Evolutionary conservation across 495 filamentous ascomycete species (phyloP).

Genomic region (Cairneyella variabilis): DNA sequence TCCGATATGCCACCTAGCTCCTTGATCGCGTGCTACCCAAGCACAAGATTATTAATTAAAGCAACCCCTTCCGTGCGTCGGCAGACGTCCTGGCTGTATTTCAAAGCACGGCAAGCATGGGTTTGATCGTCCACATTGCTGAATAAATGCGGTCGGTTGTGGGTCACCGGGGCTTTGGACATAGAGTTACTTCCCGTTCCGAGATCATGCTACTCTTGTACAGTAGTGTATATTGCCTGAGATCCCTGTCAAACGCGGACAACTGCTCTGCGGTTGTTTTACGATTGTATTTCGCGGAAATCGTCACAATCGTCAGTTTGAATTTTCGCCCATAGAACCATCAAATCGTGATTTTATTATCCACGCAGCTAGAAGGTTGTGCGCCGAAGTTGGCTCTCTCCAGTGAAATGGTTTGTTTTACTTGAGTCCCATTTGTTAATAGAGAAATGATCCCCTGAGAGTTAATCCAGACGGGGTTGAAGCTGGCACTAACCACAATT

Average conservation of each 20-base stretch:
- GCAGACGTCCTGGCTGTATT: no score
- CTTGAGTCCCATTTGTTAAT: background rate
- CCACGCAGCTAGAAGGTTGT: background rate
- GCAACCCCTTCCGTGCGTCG: no score
- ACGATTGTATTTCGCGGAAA: background rate
- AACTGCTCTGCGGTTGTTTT: background rate
- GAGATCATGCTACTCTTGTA: background rate
- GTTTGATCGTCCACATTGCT: no score
- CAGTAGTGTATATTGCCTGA: background rate
- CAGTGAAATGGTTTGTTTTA: background rate
- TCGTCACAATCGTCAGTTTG: background rate
- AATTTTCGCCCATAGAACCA: background rate
- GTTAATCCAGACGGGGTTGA: background rate
- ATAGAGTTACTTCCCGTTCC: no score
- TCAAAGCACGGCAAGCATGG: no score
- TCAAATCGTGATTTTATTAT: background rate
- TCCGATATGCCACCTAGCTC: no score
- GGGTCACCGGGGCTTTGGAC: no score
- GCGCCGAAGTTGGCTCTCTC: background rate
- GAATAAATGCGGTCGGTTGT: no score
- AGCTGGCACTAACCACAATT: background rate
- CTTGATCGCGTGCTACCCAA: no score
- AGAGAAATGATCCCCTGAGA: background rate
- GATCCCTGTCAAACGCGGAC: background rate
- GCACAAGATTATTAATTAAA: no score